Evolutionary conservation across 1,284 basidiomycete genomes (phyloP), one percentile per base, ranked within the genome.

Genomic region (Naganishia sp.): DNA sequence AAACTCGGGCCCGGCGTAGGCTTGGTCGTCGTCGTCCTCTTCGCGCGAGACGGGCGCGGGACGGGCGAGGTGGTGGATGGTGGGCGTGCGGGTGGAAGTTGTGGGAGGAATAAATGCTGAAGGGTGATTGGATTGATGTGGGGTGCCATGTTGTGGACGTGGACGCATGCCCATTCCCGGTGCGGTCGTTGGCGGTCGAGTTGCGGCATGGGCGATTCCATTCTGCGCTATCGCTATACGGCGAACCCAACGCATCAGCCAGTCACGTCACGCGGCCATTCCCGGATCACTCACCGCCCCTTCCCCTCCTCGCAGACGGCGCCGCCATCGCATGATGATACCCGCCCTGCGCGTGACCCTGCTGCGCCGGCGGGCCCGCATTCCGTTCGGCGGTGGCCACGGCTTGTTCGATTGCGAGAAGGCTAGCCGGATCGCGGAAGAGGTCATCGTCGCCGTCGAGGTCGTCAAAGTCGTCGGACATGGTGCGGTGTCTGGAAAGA

Each of bases 391-490:
- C 58, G 6, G 47, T 39, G 21, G 41, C 47, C 47, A 61, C 58
- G 23, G 47, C 47, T 28, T 51, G 47, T 23, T 61, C 58, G 58
- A 61, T 50, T 7, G 47, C 58, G 31, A 43, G 42, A 15, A 61
- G 58, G 25, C 47, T 51, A 3, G 58, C 58, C 6, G 58, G 58
- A 10, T 61, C 50, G 13, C 47, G 50, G 58, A 61, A 61, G 18
- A 61, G 25, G 23, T 61, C 58, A 47, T 61, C 58, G 58, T 61
- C 58, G 21, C 50, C 58, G 10, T 32, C 35, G 11, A 61, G 47
- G 56, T 58, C 56, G 5, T 61, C 58, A 61, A 61, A 61, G 49
- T 61, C 58, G 47, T 61, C 58, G 4, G 58, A 61, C 58, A 61
- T 61, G 18, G 35, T 9, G 10, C 1, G 35, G 0, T 9, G 35